A percentile compares a stretch with the other conserved stretches of the same genome.
These are phyloP conservation scores for Penicillium digitatum DNA, from an alignment of 2,329 filamentous ascomycete species.

Conservation along the genomic window DNA sequence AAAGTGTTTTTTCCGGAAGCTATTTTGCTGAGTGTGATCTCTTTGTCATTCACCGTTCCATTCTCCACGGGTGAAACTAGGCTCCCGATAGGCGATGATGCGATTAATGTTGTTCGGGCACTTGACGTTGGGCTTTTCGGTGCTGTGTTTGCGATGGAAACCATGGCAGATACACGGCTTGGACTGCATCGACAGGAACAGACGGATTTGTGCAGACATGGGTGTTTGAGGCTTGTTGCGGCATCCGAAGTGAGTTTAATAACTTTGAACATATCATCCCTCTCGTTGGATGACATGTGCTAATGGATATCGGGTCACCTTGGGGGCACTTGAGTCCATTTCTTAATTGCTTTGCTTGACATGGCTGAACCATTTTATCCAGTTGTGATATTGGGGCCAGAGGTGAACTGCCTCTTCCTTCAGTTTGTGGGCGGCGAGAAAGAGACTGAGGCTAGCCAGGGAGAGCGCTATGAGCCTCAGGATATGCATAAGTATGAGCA, in stretches of 20 bases:
- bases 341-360: slow-evolving; percentile 57
- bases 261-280: neutral
- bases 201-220: slow-evolving; percentile 48
- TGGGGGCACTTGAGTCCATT: slow-evolving; percentile 57
- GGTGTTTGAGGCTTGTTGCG: slow-evolving; percentile 61
- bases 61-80: slow-evolving; percentile 39
- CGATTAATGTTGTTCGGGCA: slow-evolving; percentile 30
- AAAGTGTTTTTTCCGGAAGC: slow-evolving; percentile 57
- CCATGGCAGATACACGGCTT: slow-evolving; percentile 56
- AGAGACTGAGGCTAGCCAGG: slow-evolving; percentile 52
- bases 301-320: slow-evolving; percentile 49
- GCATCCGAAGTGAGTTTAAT: slow-evolving; percentile 57
- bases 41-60: slow-evolving; percentile 55
- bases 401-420: slow-evolving; percentile 58
- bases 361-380: slow-evolving; percentile 54
- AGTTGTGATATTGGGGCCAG: slow-evolving; percentile 52
- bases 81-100: slow-evolving; percentile 32
- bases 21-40: slow-evolving; percentile 54
- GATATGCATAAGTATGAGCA: slow-evolving; percentile 52
- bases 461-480: slow-evolving; percentile 50
- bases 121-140: slow-evolving; percentile 55
- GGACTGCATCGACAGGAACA: slow-evolving; percentile 48
- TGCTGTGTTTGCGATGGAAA: slow-evolving; percentile 55
- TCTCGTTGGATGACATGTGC: neutral
- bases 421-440: slow-evolving; percentile 56